Percentiles rank a stretch among this genome's conserved stretches.
phyloP scores from a whole-genome alignment of 805 yeast genomes.

The Sugiyamaella americana region DNA sequence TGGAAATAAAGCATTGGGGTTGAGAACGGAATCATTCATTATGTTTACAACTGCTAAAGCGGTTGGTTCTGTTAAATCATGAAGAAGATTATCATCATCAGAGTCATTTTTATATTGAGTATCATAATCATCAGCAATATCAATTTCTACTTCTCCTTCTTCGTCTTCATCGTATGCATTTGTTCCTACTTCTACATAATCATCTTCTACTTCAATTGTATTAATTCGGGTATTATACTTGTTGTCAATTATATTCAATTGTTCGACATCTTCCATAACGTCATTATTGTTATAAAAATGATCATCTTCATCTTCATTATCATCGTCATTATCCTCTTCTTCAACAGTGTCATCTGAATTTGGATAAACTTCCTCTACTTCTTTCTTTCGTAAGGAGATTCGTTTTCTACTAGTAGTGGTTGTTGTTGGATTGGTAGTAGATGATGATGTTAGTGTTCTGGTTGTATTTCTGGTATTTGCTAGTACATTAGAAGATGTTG shows the following conservation, averaged over 20 bases:
- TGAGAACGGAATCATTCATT: slow-evolving; percentile 17
- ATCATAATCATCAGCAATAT: slow-evolving; percentile 10
- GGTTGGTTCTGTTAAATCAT: slow-evolving; percentile 7
- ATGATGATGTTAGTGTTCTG: no score
- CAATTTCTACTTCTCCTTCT: slow-evolving; percentile 14
- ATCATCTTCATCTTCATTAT: not conserved
- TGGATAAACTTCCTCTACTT: not conserved
- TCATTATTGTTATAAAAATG: not conserved
- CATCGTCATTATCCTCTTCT: not conserved
- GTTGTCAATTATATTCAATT: not conserved
- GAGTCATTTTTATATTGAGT: slow-evolving; percentile 7
- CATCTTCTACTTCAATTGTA: not conserved
- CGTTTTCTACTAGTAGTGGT: no score
- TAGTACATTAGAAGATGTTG: no score
- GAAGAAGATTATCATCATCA: not conserved
- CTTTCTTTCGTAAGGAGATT: no score
- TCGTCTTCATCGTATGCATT: not conserved
- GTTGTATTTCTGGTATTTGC: no score
- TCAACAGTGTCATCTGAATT: not conserved
- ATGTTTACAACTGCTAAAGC: slow-evolving; percentile 5
- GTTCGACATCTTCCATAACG: not conserved
- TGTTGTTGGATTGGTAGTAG: no score
- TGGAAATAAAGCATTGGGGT: slow-evolving; percentile 35
- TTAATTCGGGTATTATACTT: no score
- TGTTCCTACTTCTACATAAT: not conserved